phyloP scores from a whole-genome alignment of 148 eudicot species.

The Euryodendron excelsum region DNA sequence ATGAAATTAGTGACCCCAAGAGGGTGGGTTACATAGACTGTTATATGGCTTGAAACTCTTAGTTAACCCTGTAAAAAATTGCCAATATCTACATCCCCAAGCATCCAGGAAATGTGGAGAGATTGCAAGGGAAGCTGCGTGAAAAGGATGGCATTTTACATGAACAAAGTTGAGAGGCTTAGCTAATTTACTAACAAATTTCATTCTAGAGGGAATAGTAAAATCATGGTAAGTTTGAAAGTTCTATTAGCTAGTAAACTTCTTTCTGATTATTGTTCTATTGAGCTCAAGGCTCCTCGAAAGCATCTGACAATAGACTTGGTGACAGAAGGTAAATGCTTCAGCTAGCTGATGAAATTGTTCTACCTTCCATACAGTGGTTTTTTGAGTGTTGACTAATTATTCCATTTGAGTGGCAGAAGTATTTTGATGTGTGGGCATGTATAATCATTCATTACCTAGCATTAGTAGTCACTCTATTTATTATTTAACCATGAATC shows the following conservation, averaged over 20 bases:
- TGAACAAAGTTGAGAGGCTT: too few species aligned
- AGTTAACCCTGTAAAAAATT: too few species aligned
- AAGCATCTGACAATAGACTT: neutral
- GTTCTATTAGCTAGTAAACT: neutral
- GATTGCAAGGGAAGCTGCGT: too few species aligned
- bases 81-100: too few species aligned
- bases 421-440: neutral
- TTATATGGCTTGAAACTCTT: too few species aligned
- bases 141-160: too few species aligned
- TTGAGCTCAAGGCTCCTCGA: neutral
- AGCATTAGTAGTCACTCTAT: too few species aligned
- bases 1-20: neutral
- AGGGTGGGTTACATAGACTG: neutral
- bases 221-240: neutral
- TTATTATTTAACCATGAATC: too few species aligned
- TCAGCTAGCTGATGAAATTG: neutral
- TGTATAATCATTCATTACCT: too few species aligned
- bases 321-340: neutral
- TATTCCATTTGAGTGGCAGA: neutral
- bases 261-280: neutral
- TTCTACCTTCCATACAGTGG: neutral
- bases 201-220: too few species aligned
- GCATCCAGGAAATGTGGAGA: too few species aligned
- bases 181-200: too few species aligned
- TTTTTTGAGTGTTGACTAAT: neutral